phyloP scores from a whole-genome alignment of 1,139 yeast genomes.

The Kodamaea suecica region DNA sequence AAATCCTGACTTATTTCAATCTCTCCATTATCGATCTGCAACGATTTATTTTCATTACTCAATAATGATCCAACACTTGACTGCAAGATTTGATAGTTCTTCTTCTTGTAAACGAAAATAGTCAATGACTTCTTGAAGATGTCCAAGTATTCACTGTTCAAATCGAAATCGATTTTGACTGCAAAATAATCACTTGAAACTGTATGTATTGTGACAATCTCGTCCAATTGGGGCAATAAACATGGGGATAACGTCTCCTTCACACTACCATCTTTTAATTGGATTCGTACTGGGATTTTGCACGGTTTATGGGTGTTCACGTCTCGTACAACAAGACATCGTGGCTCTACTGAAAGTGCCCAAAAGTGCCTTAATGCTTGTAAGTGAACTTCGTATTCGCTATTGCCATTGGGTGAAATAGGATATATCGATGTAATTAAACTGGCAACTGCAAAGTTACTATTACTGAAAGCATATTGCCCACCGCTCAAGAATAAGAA shows the following conservation, averaged over 20 bases:
- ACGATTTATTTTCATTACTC: slow-evolving; percentile 29
- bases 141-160: slow-evolving; percentile 36
- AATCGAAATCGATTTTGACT: slow-evolving; percentile 39
- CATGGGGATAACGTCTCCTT: slow-evolving; percentile 54
- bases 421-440: slow-evolving; percentile 75
- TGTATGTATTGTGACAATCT: slow-evolving; percentile 43
- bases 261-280: slow-evolving; percentile 28
- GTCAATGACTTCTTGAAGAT: slow-evolving; percentile 47
- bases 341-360: slow-evolving; percentile 78
- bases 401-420: slow-evolving; percentile 51
- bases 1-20: slow-evolving; percentile 25
- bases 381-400: slow-evolving; percentile 57
- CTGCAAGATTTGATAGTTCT: slow-evolving; percentile 40
- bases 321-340: slow-evolving; percentile 77
- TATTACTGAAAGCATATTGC: slow-evolving; percentile 71
- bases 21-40: slow-evolving; percentile 32
- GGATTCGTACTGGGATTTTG: slow-evolving; percentile 50
- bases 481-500: slow-evolving; percentile 90
- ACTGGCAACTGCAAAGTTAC: slow-evolving; percentile 69
- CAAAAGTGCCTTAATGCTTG: slow-evolving; percentile 91
- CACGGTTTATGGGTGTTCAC: slow-evolving; percentile 54
- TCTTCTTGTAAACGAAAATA: slow-evolving; percentile 48
- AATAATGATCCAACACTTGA: slow-evolving; percentile 37
- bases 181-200: slow-evolving; percentile 44
- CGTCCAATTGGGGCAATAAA: slow-evolving; percentile 58